Base-by-base conservation (phyloP, 306 rosid species). In the Astragalus membranaceus region DNA sequence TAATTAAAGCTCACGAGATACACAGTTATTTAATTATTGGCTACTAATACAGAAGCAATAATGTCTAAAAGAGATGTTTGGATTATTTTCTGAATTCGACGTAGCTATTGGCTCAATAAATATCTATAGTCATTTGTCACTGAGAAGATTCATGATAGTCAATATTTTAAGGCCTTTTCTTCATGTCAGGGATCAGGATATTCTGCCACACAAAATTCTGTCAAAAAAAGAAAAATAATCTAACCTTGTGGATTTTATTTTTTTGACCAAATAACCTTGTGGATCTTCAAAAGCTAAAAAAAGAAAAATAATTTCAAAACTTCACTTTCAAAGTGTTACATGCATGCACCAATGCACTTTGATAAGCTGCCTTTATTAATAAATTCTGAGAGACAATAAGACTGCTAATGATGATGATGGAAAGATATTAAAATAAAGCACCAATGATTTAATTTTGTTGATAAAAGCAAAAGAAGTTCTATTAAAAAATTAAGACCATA, bases 51-150 rank as follows among this genome's bases (percentile, higher is more conserved):
- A 56, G 33, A 74, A 69, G 82, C 86, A 64, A 80, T 87, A 52
- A 73, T 84, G 75, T 64, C 17, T 61, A 16, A 13, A 48, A 67
- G 43, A 26, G 56, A 14, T 67, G 16, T 23, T 60, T 61, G 75
- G 61, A 75, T 72, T 64, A 57, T 74, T 70, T 70, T 75, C 81
- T 67, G 55, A 82, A 70, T 75, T 71, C 81, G 10, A 14, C 0
- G 56, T 70, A 65, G 30, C 62, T 67, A 16, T 55, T 75, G 70
- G 49, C 12, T 82, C 82, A 73, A 50, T 16, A 72, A 58, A 76
- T 64, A 50, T 72, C 29, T 41, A 20, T 55, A 5, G 39, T 35
- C 39, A 35, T 35, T 78, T 59, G 73, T 74, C 72, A 59, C 62
- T 42, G 67, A 16, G 64, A 70, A 77, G 62, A 60, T 35, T 35